Evolutionary conservation across 768 basidiomycete genomes (phyloP), one percentile per base, ranked within the genome.

Genomic region (Mrakia blollopis): DNA sequence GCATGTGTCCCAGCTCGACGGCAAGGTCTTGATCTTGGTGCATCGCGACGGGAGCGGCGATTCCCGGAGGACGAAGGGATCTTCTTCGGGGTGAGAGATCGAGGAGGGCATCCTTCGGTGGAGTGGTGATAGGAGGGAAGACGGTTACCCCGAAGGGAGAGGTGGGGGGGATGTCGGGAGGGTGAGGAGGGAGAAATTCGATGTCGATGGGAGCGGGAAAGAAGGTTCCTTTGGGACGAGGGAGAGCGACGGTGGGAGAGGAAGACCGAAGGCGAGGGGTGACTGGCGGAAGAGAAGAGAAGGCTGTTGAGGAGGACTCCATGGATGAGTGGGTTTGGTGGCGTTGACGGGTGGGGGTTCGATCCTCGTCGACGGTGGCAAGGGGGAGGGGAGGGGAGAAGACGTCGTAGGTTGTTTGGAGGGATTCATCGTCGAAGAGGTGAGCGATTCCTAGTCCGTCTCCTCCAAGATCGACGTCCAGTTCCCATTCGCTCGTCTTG

Each of bases 391-490:
- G 23, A 35, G 37, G 3, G 18, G 35, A 35, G 37, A 25, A 8
- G 23, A n/a, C 65, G 39, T 18, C 65, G 37, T 68, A 30, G 32
- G 30, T 37, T 4, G 32, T 32, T 37, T 21, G 30, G 10, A 65
- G 63, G n/a, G 14, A 25, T 5, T 68, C 35, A 0, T 39, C 65
- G 35, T 68, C 65, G 37, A 68, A 68, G 6, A 68, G 37, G 13
- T 68, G 39, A 25, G 65, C 65, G 65, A 68, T 68, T 9, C 65
- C 65, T 5, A 68, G 65, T 23, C 65, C 65, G n/a, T 68, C 39
- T 25, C 65, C 65, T 39, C 65, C 65, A 23, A 68, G 65, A 41
- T 68, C 65, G 35, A 68, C 37, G 37, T 68, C 65, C 4, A 68
- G 65, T 37, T 35, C 35, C 65, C 65, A 68, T 50, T 44, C 37